Conservation (phyloP, 768 basidiomycete species). For the Trametes cingulata region DNA sequence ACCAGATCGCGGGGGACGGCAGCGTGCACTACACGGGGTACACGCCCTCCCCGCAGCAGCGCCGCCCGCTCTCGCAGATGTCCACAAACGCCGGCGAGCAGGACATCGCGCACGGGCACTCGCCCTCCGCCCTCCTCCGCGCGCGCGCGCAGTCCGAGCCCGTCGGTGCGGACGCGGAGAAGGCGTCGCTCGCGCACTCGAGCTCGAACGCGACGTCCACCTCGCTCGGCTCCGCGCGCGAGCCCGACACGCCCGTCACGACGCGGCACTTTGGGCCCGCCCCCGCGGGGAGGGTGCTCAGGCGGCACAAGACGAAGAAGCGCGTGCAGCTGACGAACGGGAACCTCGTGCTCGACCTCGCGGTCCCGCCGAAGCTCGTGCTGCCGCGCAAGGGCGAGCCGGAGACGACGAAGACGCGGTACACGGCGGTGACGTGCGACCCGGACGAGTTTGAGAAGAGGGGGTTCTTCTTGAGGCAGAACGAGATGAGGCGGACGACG, state of each 20-base stretch:
- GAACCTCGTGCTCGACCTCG: constrained; percentile 82
- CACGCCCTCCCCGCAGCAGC: constrained; percentile 18
- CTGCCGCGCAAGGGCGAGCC: constrained; percentile 68
- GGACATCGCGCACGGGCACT: constrained; percentile 9
- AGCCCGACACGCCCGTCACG: constrained; percentile 45
- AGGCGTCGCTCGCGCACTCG: constrained; percentile 18
- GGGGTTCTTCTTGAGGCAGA: constrained; percentile 85
- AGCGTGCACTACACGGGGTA: constrained; percentile 54
- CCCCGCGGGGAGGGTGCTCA: constrained; percentile 72
- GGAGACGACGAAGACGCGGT: constrained; percentile 74
- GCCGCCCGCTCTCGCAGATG: constrained; percentile 11
- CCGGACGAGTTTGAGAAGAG: constrained; percentile 88
- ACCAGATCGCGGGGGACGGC: constrained; percentile 56
- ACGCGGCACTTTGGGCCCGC: constrained; percentile 89
- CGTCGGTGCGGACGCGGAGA: constrained; percentile 23
- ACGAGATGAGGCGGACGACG: constrained; percentile 74
- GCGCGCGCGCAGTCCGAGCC: constrained; percentile 17
- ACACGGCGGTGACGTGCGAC: constrained; percentile 91
- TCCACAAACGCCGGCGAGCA: constrained; percentile 1
- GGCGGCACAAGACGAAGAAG: constrained; percentile 75
- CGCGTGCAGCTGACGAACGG: constrained; percentile 84
- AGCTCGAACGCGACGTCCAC: not conserved
- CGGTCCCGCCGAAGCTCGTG: constrained; percentile 82
- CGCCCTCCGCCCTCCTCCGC: not conserved
- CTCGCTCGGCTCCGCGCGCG: not conserved